These are phyloP conservation scores for Solanum raphanifolium DNA, from an alignment of 257 asterid species.

Conservation along the genomic window DNA sequence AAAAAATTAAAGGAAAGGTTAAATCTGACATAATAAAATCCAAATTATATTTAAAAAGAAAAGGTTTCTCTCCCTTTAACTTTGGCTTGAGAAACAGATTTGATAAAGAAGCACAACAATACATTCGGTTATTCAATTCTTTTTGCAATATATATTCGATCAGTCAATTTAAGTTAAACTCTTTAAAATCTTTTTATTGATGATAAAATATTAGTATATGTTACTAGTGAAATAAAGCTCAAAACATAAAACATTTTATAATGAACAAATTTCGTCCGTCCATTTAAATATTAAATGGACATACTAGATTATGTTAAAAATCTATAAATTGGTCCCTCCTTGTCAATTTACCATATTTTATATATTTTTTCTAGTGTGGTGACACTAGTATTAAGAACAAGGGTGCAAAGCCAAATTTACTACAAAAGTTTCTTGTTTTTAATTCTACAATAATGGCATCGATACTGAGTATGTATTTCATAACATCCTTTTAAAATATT, in stretches of 20 bases:
- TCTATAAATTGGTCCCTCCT: not conserved
- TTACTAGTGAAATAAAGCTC: not conserved
- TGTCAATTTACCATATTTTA: not conserved
- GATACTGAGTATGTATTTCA: not conserved
- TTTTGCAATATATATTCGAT: not conserved
- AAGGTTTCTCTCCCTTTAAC: not conserved
- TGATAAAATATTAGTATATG: not conserved
- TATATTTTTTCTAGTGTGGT: not conserved
- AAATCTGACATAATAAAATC: not conserved
- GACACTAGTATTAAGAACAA: too few relatives aligned
- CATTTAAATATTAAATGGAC: not conserved
- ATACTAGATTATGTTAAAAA: not conserved
- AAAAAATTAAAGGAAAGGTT: not conserved
- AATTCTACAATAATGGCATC: not conserved
- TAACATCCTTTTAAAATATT: not conserved
- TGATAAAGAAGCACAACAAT: not conserved
- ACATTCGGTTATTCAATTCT: not conserved
- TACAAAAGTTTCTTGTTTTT: not conserved
- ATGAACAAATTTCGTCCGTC: not conserved
- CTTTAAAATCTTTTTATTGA: not conserved
- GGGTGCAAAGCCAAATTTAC: not conserved
- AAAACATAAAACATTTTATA: not conserved
- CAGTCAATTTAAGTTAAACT: not conserved
- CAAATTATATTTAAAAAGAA: not conserved
- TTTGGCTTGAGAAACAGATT: not conserved